Conservation (phyloP, 2,329 filamentous ascomycete species). For the Cercospora brassicicola region DNA sequence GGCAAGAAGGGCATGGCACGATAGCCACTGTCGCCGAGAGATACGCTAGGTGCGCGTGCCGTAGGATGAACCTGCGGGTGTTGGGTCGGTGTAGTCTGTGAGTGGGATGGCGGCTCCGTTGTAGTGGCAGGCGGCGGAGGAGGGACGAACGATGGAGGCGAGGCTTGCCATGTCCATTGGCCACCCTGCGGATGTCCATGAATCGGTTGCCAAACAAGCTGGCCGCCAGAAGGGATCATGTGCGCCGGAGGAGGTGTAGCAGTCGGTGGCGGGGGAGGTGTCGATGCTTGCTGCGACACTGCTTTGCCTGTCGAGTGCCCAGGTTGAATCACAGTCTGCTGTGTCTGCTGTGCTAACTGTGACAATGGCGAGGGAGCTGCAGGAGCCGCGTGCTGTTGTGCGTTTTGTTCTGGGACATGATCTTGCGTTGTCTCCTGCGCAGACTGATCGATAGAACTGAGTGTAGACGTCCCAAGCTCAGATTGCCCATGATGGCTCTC, state of each 20-base stretch:
- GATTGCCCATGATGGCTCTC: background rate
- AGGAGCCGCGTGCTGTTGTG: background rate
- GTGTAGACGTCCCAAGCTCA: background rate
- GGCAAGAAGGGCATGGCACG: constrained; percentile 26
- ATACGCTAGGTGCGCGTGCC: background rate
- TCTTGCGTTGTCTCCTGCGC: background rate
- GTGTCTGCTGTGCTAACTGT: constrained; percentile 2
- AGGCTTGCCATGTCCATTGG: constrained; percentile 8
- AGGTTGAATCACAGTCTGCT: background rate
- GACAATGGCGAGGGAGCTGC: background rate
- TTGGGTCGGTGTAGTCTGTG: background rate
- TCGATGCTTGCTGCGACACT: background rate
- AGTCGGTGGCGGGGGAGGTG: background rate
- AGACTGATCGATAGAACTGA: background rate
- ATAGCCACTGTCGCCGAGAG: constrained; percentile 23
- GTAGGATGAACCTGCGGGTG: background rate
- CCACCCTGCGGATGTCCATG: constrained; percentile 8
- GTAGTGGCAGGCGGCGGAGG: background rate
- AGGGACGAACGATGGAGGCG: background rate
- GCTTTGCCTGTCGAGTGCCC: background rate
- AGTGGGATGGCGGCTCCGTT: background rate
- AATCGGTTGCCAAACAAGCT: constrained; percentile 12
- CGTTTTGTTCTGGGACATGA: background rate
- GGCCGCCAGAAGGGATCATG: background rate
- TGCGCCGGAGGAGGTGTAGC: background rate